These are phyloP conservation scores for Borovskyia barvae DNA, from an alignment of 208 protist genomes.

Conservation along the genomic window DNA sequence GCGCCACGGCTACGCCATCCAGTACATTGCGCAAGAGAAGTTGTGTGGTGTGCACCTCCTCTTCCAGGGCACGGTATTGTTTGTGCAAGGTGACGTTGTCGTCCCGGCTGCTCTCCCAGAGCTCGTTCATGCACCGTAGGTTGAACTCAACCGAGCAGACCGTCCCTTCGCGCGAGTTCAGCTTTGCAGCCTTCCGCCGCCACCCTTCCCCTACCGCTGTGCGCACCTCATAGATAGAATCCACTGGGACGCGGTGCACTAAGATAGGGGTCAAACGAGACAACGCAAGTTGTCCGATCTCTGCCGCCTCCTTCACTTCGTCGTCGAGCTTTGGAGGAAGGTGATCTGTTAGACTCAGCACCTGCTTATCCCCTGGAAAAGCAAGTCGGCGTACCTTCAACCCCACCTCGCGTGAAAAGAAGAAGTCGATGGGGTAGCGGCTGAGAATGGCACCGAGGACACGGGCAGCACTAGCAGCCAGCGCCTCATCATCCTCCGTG, in stretches of 20 bases:
- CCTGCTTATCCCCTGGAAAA: slow-evolving; percentile 25
- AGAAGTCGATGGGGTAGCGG: slow-evolving; percentile 65
- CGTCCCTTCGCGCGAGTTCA: slow-evolving; percentile 43
- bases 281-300: slow-evolving; percentile 55
- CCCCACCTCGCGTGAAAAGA: slow-evolving; percentile 45
- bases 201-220: slow-evolving; percentile 30
- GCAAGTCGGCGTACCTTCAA: slow-evolving; percentile 38
- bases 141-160: slow-evolving; percentile 84
- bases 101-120: slow-evolving; percentile 73
- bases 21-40: slow-evolving; percentile 74
- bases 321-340: slow-evolving; percentile 51
- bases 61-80: slow-evolving; percentile 61
- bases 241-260: slow-evolving; percentile 75
- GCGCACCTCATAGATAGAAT: slow-evolving; percentile 69
- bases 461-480: slow-evolving; percentile 48
- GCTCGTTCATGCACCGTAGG: slow-evolving; percentile 64
- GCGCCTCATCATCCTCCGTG: slow-evolving; percentile 55
- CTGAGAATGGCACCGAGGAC: slow-evolving; percentile 72
- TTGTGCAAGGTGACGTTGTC: slow-evolving; percentile 84
- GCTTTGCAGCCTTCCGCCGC: slow-evolving; percentile 39
- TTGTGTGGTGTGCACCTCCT: slow-evolving; percentile 43
- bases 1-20: slow-evolving; percentile 72
- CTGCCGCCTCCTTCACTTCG: slow-evolving; percentile 61
- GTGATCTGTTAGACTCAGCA: slow-evolving; percentile 33
- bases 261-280: slow-evolving; percentile 33